Conservation (phyloP, 2,329 filamentous ascomycete species). For the Verticillium nubilum region DNA sequence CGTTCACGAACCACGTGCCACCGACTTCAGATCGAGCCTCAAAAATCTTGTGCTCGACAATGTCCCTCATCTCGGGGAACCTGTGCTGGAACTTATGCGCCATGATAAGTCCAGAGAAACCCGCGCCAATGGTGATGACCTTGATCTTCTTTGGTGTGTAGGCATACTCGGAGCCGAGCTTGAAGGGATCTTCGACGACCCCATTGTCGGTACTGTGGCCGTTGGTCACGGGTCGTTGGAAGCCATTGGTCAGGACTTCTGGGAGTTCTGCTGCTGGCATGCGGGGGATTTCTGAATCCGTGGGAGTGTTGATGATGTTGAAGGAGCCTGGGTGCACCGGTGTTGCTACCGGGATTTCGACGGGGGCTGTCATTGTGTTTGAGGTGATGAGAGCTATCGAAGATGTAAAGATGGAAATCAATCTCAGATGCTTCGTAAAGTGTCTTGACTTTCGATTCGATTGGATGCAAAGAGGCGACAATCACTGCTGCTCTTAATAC, state of each 20-base stretch:
- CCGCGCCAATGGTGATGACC: slow-evolving; percentile 27
- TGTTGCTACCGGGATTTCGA: slow-evolving; percentile 1
- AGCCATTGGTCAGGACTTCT: not conserved
- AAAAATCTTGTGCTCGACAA: slow-evolving; percentile 19
- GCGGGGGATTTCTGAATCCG: not conserved
- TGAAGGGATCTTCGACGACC: slow-evolving; percentile 17
- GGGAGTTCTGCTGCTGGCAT: slow-evolving; percentile 3
- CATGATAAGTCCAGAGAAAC: slow-evolving; percentile 26
- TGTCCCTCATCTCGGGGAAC: slow-evolving; percentile 21
- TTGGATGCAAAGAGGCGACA: not conserved
- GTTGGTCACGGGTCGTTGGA: not conserved
- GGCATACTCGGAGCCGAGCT: slow-evolving; percentile 17
- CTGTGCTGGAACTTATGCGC: slow-evolving; percentile 28
- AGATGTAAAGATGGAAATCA: not conserved
- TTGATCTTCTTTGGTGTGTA: slow-evolving; percentile 23
- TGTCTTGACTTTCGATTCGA: not conserved
- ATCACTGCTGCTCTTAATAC: not conserved
- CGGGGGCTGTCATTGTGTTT: slow-evolving; percentile 7
- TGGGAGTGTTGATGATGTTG: not conserved
- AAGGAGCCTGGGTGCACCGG: not conserved
- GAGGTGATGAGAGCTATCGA: not conserved
- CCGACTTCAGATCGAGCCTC: slow-evolving; percentile 13
- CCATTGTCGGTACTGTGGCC: slow-evolving; percentile 4
- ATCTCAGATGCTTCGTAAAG: not conserved
- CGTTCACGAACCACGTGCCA: slow-evolving; percentile 28